Base-by-base conservation (phyloP, 1,284 basidiomycete species). In the Leccinum subrobustum region DNA sequence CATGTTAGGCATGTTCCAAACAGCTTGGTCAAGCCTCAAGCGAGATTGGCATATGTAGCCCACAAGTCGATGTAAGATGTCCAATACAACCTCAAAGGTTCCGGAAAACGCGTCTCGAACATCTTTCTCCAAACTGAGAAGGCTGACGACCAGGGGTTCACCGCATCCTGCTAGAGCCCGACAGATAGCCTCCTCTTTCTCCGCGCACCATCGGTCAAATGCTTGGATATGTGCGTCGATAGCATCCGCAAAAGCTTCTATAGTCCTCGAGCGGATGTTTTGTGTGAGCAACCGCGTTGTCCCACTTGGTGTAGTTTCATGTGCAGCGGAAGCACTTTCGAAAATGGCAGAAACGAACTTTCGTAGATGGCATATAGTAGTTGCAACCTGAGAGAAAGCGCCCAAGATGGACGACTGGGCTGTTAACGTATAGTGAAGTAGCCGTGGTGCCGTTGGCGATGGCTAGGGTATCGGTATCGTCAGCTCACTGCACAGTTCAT, bases 221-320 rank as follows among this genome's bases (percentile, higher is more conserved):
- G 65, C 64, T 16, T 78, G 78, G 3, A 93, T 73, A 58, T 89
- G 82, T 7, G 72, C 63, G 53, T 87, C 85, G 51, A 93, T 75
- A 0, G 89, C 89, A 60, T 92, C 91, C 0, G 88, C 84, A 69
- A 93, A 93, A 0, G 93, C 93, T 69, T 94, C 90, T 12, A 88
- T 75, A 0, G 91, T 93, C 47, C 83, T 83, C 2, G 84, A 86
- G 11, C 58, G 69, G 47, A 64, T 62, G 50, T 51, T 66, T 48
- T 68, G 67, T 27, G 70, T 62, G 18, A 66, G 58, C 52, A 75
- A 52, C 33, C 57, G 60, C 54, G 25, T 60, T 33, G 64, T 59
- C 29, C 64, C 66, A 54, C 64, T 66, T 50, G 63, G 63, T 7
- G 70, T 63, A 58, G 60, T 27, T 56, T 69, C 62, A 29, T 63